Evolutionary conservation across 495 filamentous ascomycete genomes (phyloP), one percentile per base, ranked within the genome.

Genomic region (Hypoxylon cercidicola): DNA sequence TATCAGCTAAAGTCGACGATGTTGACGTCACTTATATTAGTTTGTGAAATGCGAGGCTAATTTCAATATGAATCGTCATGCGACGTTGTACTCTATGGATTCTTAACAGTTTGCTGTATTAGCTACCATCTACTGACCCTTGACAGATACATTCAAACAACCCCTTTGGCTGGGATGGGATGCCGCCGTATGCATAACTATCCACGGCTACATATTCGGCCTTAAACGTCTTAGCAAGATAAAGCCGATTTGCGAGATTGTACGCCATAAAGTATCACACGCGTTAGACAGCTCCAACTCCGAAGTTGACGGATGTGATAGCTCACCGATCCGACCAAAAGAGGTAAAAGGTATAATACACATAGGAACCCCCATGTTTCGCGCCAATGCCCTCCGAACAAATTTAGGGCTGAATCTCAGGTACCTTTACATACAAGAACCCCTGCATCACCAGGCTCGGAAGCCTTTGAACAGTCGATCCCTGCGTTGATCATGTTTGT

Each of bases 371-470:
- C 59, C 64, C 64, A 62, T 59, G 59, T 60, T 43, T 60, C 65
- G 55, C 60, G 55, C 57, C 55, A 55, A 56, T 60, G 10, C 55
- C 65, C 46, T 68, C 60, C 55, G 55, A 68, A 60, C 50, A 40
- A 50, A 60, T 56, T 68, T 68, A 68, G 65, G 65, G 65, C 65
- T 68, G 65, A 64, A 68, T 64, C 64, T 67, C 47, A 56, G 55
- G 50, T 64, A 39, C 44, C 44, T 56, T 55, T 58, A 21, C 30
- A 45, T 50, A 34, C 55, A 44, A 46, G 55, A 51, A 39, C 60
- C 65, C 65, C 46, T 63, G 60, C 50, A 52, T 49, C 20, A 47
- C 54, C 28, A 48, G 62, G 37, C 65, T 62, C 49, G 54, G 54
- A 53, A 46, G 23, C 34, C 49, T 18, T 11, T 55, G 47, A 60